Base-by-base conservation (phyloP, 106 monocot species). In the Xerophyta viscosa region DNA sequence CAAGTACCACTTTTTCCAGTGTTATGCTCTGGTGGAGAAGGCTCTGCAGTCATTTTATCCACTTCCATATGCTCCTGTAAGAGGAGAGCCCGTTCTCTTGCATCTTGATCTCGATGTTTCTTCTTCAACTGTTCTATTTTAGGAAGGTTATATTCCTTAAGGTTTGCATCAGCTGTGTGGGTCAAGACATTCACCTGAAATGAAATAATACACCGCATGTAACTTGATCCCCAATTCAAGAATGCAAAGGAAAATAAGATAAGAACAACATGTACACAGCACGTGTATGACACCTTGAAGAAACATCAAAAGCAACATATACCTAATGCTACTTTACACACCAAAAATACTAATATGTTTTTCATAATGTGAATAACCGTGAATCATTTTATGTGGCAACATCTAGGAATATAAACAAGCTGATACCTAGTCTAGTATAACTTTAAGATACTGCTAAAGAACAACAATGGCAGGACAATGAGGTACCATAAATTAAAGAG, bases 171-270 rank as follows among this genome's bases (percentile, higher is more conserved):
- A n/a, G 89, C 46, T 23, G 68, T 84, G 54, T 89, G 89, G 24
- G 77, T 90, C 43, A 90, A 66, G 4, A 90, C 67, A 66, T 90
- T 90, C 30, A 90, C 83, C 83, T 82, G 68, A 56, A 52, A 55
- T 10, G 24, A 12, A 33, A 44, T 41, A 53, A 46, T 2, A 19
- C 19, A 20, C 15, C 10, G 15, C 13, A 3, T 10, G 1, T 36
- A 2, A 8, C 15, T 39, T 39, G 6, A 39, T 8, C n/a, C n/a
- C n/a, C n/a, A n/a, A n/a, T n/a, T n/a, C 6, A 8, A 39, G 39
- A 39, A 39, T 3, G 2, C 39, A 39, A 39, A 1, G 39, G 15
- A 39, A 39, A 12, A 39, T 3, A 2, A 36, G 39, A 39, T 39
- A 39, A 12, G 6, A 39, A 39, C 10, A 8, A 15, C 39, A 39